phyloP scores from a whole-genome alignment of 2,329 filamentous ascomycete genomes.

The Penicillium frequentans region DNA sequence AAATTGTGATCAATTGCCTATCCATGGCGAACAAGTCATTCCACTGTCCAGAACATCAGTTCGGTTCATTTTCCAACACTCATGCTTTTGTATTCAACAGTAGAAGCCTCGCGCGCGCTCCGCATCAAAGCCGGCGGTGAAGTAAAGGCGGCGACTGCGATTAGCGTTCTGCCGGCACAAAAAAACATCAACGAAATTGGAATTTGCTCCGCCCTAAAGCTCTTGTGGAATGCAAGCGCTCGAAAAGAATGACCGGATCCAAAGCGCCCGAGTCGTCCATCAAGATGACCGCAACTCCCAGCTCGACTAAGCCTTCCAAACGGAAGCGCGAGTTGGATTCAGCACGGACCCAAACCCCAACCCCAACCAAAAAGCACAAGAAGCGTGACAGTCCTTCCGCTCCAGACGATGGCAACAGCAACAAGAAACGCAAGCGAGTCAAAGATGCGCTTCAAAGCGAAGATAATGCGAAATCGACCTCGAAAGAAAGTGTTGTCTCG shows the following conservation, averaged over 20 bases:
- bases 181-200: slow-evolving; percentile 13
- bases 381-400: slow-evolving; percentile 22
- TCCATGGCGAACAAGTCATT: slow-evolving; percentile 22
- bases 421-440: slow-evolving; percentile 27
- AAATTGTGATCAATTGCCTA: slow-evolving; percentile 1
- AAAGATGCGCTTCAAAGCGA: slow-evolving; percentile 25
- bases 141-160: slow-evolving; percentile 1
- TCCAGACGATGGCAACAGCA: slow-evolving; percentile 30
- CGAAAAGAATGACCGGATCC: slow-evolving; percentile 44
- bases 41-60: background rate
- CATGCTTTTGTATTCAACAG: background rate
- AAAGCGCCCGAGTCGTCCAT: slow-evolving; percentile 45
- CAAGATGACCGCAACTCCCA: slow-evolving; percentile 19
- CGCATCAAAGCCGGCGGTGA: background rate
- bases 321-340: slow-evolving; percentile 35
- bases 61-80: background rate
- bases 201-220: slow-evolving; percentile 9
- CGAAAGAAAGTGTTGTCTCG: slow-evolving; percentile 31
- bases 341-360: slow-evolving; percentile 26
- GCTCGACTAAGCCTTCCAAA: slow-evolving; percentile 30
- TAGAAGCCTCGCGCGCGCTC: background rate
- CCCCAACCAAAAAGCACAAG: slow-evolving; percentile 41
- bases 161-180: slow-evolving; percentile 24
- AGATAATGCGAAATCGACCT: slow-evolving; percentile 31
- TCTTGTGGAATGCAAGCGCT: slow-evolving; percentile 9